Evolutionary conservation across 148 eudicot genomes (phyloP), one percentile per base, ranked within the genome.

Genomic region (Selenicereus undatus): DNA sequence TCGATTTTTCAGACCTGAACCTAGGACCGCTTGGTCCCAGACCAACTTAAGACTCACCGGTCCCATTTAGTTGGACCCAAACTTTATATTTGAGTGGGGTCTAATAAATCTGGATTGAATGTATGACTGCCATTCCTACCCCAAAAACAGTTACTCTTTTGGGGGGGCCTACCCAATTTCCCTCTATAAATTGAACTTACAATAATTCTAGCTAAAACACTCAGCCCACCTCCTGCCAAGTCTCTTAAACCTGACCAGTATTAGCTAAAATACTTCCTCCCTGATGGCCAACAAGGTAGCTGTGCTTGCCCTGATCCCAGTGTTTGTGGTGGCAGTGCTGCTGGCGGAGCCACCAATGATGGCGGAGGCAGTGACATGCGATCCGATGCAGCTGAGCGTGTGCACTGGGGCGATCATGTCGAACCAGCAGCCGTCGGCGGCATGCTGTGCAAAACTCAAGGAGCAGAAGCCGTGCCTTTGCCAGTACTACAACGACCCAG

Each of bases 401-500:
- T 89, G 93, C 71, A 60, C 83, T 26, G 22, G 76, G 5, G 90
- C 89, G 8, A 82, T 89, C 36, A 62, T 78, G 30, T 85, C 88
- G 2, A 43, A 80, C 16, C 11, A 68, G 3, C 86, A 80, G 11
- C 90, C 94, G 8, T 79, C 94, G 5, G 21, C 51, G 8, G 64
- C 69, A 4, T 91, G 92, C 70, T 91, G 94, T 84, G 58, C 76
- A 12, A 91, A 80, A 72, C 65, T 91, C 17, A 80, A 60, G 68
- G 54, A 89, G 78, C 94, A 91, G 45, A 84, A 62, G 69, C 86
- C 86, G 2, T 86, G 86, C 76, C 85, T 86, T n/a, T 86, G 89
- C 73, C 65, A 69, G 2, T 86, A 86, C 77, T 73, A 48, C 27
- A 79, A 51, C 62, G 77, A 86, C 79, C 88, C 88, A 4, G 79